Base-by-base conservation (phyloP, 1,284 basidiomycete genomes). In the Pascua guehoae region DNA sequence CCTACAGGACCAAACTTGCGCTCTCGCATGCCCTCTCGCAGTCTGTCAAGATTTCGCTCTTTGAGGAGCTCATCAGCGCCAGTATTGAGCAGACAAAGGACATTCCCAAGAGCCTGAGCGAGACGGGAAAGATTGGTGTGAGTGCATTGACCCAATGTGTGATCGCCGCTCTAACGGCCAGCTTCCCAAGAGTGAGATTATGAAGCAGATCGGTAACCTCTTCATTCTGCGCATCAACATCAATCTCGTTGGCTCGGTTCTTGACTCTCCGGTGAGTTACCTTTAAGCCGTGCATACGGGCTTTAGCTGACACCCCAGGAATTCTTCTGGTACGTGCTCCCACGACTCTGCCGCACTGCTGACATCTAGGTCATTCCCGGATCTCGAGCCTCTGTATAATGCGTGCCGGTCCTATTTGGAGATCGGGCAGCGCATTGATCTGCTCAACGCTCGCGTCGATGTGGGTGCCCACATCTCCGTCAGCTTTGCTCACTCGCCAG, bases 21-120 rank as follows among this genome's bases (percentile, higher is more conserved):
- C 79, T 98, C 39, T 96, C 93, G 14, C 93, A 98, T 74, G 93
- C 93, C 0, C 83, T 98, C 41, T 87, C 93, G 8, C 94, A 97
- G 81, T 94, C 91, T 14, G 93, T 95, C 67, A 98, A 97, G 80
- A 96, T 98, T 74, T 94, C 91, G 16, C 78, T 94, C 83, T 94
- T 93, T 67, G 93, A 98, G 78, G 89, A 91, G 55, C 83, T 95
- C 51, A 94, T 98, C 66, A 89, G 90, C 41, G 85, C 86, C 24
- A 96, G 92, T 37, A 96, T 98, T 67, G 93, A 96, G 74, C 89
- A 94, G 71, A 98, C 94, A 4, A 96, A 96, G 72, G 91, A 96
- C 73, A 92, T 97, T 56, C 93, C 93, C 36, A 91, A 93, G 75
- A 85, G 87, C 58, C 89, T 98, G 56, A 91, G 89, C 56, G 90